Base-by-base conservation (phyloP, 2,329 filamentous ascomycete species). In the Apiospora sp. region DNA sequence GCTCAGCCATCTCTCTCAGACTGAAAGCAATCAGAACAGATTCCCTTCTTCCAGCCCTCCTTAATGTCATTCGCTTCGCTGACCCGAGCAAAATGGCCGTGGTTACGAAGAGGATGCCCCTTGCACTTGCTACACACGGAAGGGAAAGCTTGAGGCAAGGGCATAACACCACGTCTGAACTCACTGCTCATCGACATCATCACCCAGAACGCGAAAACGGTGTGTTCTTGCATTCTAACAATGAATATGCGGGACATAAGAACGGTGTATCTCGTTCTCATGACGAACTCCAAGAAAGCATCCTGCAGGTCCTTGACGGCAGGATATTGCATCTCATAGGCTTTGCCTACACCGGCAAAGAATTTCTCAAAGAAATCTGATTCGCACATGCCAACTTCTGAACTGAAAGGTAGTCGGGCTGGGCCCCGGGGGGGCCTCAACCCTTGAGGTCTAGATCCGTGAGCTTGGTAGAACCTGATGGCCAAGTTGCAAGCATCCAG, bases 381-480 rank as follows among this genome's bases (percentile, higher is more conserved):
- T 37, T 37, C 37, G 37, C 37, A 1, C 37, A 37, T 37, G 37
- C 37, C 37, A 37, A 37, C 37, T 37, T 37, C 8, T 37, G 37
- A 3, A 10, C 37, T 37, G 49, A 27, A 54, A 16, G 3, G 13
- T 3, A 3, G 12, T 54, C 8, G n/a, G 24, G 49, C 4, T 10
- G 0, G 22, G 4, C 4, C 4, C n/a, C 5, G 22, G 4, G 1
- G 8, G 0, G n/a, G 10, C 4, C 1, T n/a, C 16, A 14, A 16
- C 2, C 4, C n/a, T 4, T 0, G 3, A 27, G 13, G 12, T 46
- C 19, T 13, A 46, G 43, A 3, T 46, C 2, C 14, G 3, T 6
- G 43, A 46, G 13, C 43, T 14, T 54, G 51, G 6, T 6, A 30
- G 24, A 54, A 6, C 0, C 16, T 6, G 51, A 30, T 30, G 24